Conservation (phyloP, 192 early-diverging fungal genomes). For the Coemansia sp. region DNA sequence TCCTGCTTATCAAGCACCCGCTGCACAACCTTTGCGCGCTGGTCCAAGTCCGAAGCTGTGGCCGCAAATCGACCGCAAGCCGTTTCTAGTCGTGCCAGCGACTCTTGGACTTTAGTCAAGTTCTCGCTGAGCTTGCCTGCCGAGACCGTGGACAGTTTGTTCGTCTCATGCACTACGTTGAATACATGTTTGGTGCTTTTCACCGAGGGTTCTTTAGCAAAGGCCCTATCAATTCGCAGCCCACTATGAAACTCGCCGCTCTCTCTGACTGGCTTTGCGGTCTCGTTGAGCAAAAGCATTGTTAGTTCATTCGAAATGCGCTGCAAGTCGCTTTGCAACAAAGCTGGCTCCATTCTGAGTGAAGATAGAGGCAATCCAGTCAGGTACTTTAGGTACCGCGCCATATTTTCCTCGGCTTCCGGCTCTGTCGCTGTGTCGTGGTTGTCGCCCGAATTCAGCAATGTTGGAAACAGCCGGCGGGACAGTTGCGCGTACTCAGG, state of each 20-base stretch:
- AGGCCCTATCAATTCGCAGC: background rate
- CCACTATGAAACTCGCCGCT: background rate
- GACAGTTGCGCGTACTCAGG: slow-evolving; percentile 52
- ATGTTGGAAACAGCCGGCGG: slow-evolving; percentile 39
- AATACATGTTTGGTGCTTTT: slow-evolving; percentile 16
- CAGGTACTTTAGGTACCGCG: slow-evolving; percentile 53
- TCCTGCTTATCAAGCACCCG: slow-evolving; percentile 54
- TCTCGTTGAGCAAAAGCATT: slow-evolving; percentile 46
- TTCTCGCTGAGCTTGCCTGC: slow-evolving; percentile 10
- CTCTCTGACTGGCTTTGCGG: slow-evolving; percentile 6
- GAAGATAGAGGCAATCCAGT: slow-evolving; percentile 41
- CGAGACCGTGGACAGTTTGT: slow-evolving; percentile 15
- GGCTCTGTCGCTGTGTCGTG: slow-evolving; percentile 14
- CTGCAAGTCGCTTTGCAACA: slow-evolving; percentile 50
- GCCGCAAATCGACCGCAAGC: slow-evolving; percentile 34
- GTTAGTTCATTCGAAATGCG: slow-evolving; percentile 51
- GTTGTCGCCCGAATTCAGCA: slow-evolving; percentile 18
- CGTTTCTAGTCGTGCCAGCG: slow-evolving; percentile 30
- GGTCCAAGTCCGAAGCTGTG: slow-evolving; percentile 35
- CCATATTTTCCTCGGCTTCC: slow-evolving; percentile 38
- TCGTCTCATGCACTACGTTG: slow-evolving; percentile 29
- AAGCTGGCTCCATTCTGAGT: slow-evolving; percentile 47
- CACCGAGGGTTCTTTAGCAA: background rate
- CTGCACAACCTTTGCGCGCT: slow-evolving; percentile 38
- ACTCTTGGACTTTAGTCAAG: slow-evolving; percentile 32